Evolutionary conservation across 2,329 filamentous ascomycete genomes (phyloP).

Genomic region (Xylaria sp.): DNA sequence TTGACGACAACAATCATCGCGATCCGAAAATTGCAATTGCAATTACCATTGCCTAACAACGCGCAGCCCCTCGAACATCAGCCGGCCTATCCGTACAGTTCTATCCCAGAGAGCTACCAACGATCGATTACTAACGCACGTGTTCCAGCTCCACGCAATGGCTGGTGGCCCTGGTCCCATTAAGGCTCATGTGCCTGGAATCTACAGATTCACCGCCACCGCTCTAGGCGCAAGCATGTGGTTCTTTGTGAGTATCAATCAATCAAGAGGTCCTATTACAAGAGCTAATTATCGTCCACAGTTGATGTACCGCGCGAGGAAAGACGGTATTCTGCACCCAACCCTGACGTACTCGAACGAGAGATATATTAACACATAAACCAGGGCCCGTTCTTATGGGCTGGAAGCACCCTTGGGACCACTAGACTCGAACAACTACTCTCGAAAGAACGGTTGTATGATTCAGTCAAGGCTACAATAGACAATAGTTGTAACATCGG

Average conservation of each 20-base stretch:
- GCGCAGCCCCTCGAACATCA: background rate
- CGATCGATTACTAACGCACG: constrained; percentile 6
- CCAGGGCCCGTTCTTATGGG: constrained; percentile 81
- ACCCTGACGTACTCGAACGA: constrained; percentile 22
- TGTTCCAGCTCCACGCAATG: constrained; percentile 47
- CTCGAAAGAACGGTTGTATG: constrained; percentile 10
- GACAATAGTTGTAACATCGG: constrained; percentile 15
- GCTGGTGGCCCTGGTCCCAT: constrained; percentile 48
- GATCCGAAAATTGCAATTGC: constrained; percentile 15
- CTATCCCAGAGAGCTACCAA: background rate
- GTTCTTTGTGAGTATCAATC: constrained; percentile 82
- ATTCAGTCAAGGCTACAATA: constrained; percentile 11
- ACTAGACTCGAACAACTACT: constrained; percentile 64
- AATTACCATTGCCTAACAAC: constrained; percentile 14
- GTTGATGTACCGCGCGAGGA: constrained; percentile 96
- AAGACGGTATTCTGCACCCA: constrained; percentile 76
- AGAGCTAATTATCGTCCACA: constrained; percentile 54
- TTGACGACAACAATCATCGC: constrained; percentile 21
- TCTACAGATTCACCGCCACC: constrained; percentile 89
- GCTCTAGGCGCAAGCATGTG: constrained; percentile 96
- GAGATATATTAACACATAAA: constrained; percentile 39
- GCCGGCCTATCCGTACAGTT: constrained; percentile 11
- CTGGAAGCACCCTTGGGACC: constrained; percentile 97
- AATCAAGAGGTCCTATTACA: background rate
- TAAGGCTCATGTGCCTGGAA: constrained; percentile 60